These are phyloP conservation scores for Prunus fruticosa DNA, from an alignment of 306 rosid species.

Conservation along the genomic window DNA sequence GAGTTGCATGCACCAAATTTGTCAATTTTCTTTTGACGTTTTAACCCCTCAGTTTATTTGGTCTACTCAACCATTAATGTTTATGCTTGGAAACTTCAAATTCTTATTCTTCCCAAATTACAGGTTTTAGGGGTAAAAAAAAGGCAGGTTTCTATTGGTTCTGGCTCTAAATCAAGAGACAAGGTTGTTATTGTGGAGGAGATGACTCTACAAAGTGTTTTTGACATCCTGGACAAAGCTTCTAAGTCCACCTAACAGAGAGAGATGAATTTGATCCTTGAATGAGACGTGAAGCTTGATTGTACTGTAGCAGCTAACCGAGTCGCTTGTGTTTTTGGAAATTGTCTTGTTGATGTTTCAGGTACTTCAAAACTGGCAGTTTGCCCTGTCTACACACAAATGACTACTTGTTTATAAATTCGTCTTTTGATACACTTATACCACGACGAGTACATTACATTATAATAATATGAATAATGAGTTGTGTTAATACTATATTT, in stretches of 20 bases:
- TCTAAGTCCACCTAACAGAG: too few relatives aligned
- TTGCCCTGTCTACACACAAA: background rate
- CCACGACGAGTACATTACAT: too few relatives aligned
- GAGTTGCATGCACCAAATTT: too few relatives aligned
- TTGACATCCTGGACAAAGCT: constrained; percentile 60
- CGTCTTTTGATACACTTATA: background rate
- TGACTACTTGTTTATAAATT: background rate
- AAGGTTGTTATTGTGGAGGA: constrained; percentile 12
- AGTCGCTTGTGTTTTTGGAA: constrained; percentile 16
- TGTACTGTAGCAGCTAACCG: too few relatives aligned
- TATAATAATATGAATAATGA: too few relatives aligned
- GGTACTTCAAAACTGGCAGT: background rate
- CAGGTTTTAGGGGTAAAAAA: constrained; percentile 85
- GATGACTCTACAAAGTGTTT: constrained; percentile 57
- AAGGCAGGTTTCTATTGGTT: constrained; percentile 71
- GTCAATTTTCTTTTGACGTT: fast-evolving
- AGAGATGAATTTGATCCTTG: too few relatives aligned
- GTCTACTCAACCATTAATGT: too few relatives aligned
- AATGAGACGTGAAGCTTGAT: too few relatives aligned
- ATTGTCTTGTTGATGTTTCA: background rate
- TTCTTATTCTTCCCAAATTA: constrained; percentile 10
- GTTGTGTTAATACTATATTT: too few relatives aligned
- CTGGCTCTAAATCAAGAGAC: constrained; percentile 31
- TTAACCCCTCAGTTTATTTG: too few relatives aligned
- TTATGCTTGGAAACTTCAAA: background rate